These are phyloP conservation scores for Stenogyne calaminthoides DNA, from an alignment of 305 asterid species.

Conservation along the genomic window DNA sequence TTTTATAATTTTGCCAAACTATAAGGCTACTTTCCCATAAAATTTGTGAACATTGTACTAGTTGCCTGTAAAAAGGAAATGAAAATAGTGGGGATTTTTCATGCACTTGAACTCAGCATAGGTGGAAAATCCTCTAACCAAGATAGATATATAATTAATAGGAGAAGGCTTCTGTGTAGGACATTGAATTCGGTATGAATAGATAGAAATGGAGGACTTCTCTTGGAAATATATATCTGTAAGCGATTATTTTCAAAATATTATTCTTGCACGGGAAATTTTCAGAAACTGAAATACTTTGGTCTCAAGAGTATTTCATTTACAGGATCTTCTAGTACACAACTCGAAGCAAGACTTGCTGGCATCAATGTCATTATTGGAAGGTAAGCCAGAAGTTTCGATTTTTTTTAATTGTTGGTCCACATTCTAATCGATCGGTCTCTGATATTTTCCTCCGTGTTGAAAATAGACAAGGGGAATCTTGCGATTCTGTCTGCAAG, in stretches of 20 bases:
- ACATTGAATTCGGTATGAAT: neutral
- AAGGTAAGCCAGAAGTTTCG: conserved; percentile 43
- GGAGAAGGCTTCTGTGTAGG: conserved; percentile 8
- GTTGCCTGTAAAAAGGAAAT: neutral
- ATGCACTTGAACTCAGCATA: neutral
- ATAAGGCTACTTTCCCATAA: neutral
- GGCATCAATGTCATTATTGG: conserved; percentile 77
- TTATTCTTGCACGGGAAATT: conserved; percentile 20
- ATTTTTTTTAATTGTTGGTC: neutral
- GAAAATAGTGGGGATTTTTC: neutral
- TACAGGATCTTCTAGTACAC: conserved; percentile 54
- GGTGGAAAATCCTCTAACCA: neutral
- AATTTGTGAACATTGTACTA: neutral
- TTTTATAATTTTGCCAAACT: neutral
- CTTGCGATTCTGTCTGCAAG: conserved; percentile 79
- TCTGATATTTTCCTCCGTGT: conserved; percentile 29
- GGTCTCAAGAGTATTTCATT: conserved; percentile 30
- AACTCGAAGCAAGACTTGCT: conserved; percentile 59
- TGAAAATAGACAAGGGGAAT: conserved; percentile 74
- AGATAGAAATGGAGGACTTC: neutral
- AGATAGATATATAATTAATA: neutral
- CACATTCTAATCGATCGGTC: conserved; percentile 14
- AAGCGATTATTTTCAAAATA: neutral
- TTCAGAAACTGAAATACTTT: conserved; percentile 18
- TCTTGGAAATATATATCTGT: neutral